These are phyloP conservation scores for Mycena amicta DNA, from an alignment of 768 basidiomycete genomes.

Conservation along the genomic window DNA sequence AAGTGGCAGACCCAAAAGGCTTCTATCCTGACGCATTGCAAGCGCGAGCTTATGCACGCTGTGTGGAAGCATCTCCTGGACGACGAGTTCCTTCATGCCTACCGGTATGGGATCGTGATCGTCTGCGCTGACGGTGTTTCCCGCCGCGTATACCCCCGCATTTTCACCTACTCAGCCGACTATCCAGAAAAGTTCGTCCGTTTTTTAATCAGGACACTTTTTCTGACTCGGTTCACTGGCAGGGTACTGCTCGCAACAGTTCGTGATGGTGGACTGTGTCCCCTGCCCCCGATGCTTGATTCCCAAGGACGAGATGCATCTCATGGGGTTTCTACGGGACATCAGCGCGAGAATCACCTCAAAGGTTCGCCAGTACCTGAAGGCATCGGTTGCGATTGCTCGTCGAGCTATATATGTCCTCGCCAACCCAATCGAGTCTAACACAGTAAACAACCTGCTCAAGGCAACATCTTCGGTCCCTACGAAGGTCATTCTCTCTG, in stretches of 20 bases:
- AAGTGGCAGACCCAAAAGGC: constrained; percentile 20
- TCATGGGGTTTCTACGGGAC: constrained; percentile 27
- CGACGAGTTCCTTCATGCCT: constrained; percentile 35
- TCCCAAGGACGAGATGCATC: constrained; percentile 22
- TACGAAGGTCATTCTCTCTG: background rate
- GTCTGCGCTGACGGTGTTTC: constrained; percentile 32
- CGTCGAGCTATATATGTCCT: background rate
- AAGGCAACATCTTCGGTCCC: background rate
- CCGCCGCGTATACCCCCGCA: constrained; percentile 33
- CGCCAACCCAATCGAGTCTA: background rate
- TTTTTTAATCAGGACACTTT: background rate
- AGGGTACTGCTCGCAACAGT: constrained; percentile 33
- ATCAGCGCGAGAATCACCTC: background rate
- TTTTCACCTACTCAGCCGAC: constrained; percentile 41
- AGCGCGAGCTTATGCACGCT: constrained; percentile 35
- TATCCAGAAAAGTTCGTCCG: constrained; percentile 44
- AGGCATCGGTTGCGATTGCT: background rate
- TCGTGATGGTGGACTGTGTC: constrained; percentile 29
- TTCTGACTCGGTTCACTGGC: background rate
- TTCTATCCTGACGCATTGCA: constrained; percentile 30
- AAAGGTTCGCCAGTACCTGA: background rate
- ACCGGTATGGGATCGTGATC: constrained; percentile 35
- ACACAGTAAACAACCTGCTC: background rate
- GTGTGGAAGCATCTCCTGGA: constrained; percentile 35
- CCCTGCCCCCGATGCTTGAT: constrained; percentile 32